Evolutionary conservation across 176 grass and related monocot species (phyloP), one percentile per base, ranked within the genome.

Genomic region (Carex kokanica): DNA sequence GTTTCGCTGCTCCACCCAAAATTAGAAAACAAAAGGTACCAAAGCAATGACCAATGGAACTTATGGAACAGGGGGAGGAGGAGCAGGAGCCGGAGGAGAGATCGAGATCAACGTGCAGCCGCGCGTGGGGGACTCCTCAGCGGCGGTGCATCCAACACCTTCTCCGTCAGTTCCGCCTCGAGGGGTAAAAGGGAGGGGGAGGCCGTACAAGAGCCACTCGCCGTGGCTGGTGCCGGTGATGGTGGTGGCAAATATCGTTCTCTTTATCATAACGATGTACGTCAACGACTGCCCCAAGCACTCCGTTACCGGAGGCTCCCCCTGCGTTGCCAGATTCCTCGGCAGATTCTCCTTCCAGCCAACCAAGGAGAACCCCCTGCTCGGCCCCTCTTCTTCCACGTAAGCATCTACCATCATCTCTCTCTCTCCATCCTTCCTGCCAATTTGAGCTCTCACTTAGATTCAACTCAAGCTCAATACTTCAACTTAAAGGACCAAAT

Each of bases 341-440:
- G 90, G 95, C 0, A 84, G 90, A 2, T 93, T 98, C 89, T 81
- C 95, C 54, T 98, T 98, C 87, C 88, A 98, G 82, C 90, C 90
- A 29, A 86, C 90, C 85, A 89, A 64, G 74, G 90, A 93, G 86
- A 98, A 98, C 67, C 95, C 95, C 59, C 92, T 98, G 16, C 85
- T 98, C 85, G 95, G 95, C 2, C 92, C 95, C 0, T 98, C 95
- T 21, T 87, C 95, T 25, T 17, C 87, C 32, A 89, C 95, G 95
- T 98, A 86, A 78, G 45, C 45, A 49, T 49, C 45, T 49, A 10
- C 2, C 45, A 49, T 10, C 45, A 49, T 49, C 9, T 49, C 9
- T 49, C 45, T 56, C 6, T 11, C 60, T 55, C 10, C 9, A 10
- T 79, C 13, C 7, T 16, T 34, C 47, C 32, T 13, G 45, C 12